These are phyloP conservation scores for Knoxia roxburghii DNA, from an alignment of 257 asterid species.

Conservation along the genomic window DNA sequence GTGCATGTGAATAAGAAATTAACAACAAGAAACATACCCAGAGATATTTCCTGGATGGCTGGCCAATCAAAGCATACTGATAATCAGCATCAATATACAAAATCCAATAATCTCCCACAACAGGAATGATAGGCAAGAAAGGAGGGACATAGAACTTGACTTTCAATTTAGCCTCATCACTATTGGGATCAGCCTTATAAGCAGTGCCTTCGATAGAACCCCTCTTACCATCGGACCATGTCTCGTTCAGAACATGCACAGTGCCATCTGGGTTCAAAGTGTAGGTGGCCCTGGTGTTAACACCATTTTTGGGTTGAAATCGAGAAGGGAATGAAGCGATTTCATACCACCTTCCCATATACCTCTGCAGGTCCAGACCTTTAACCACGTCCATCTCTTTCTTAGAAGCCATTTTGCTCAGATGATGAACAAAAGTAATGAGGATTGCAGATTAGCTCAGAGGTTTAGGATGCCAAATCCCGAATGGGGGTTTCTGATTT, in stretches of 20 bases:
- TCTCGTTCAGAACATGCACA: slow-evolving; percentile 67
- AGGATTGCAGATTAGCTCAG: neutral
- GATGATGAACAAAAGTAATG: neutral
- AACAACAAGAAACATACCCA: slow-evolving; percentile 51
- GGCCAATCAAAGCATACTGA: slow-evolving; percentile 52
- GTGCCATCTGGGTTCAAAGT: slow-evolving; percentile 62
- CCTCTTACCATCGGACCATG: slow-evolving; percentile 74
- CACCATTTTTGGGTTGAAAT: slow-evolving; percentile 64
- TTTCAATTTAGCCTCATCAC: slow-evolving; percentile 37
- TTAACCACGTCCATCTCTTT: slow-evolving; percentile 65
- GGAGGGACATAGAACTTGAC: slow-evolving; percentile 38
- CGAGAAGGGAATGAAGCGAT: slow-evolving; percentile 74
- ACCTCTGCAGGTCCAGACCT: slow-evolving; percentile 46
- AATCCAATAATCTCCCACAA: slow-evolving; percentile 37
- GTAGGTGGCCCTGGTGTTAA: slow-evolving; percentile 77
- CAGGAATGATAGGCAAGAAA: slow-evolving; percentile 35
- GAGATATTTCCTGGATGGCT: slow-evolving; percentile 54
- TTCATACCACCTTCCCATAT: slow-evolving; percentile 96
- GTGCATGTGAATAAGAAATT: neutral
- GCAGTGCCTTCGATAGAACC: slow-evolving; percentile 63
- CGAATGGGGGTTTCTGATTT: neutral
- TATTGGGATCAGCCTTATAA: slow-evolving; percentile 55
- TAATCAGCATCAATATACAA: slow-evolving; percentile 26
- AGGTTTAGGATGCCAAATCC: neutral
- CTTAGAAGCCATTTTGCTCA: slow-evolving; percentile 29